Evolutionary conservation across 2,329 filamentous ascomycete genomes (phyloP).

Genomic region (Stachybotrys echinatus): DNA sequence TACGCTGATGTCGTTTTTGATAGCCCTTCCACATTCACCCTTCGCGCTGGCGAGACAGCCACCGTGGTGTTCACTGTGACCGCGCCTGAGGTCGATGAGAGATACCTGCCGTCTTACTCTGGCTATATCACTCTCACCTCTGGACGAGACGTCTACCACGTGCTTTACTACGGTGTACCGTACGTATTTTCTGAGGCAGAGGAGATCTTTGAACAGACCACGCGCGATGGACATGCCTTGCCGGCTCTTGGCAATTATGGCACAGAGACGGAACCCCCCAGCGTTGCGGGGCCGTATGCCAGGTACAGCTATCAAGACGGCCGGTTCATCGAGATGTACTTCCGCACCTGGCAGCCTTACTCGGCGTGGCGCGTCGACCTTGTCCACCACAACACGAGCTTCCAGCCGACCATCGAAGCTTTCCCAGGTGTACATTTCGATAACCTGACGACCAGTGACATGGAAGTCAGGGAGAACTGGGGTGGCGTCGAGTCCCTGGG

Average conservation of each 20-base stretch:
- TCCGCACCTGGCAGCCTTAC: slow-evolving; percentile 2
- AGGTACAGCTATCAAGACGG: not conserved
- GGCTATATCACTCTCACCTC: slow-evolving; percentile 4
- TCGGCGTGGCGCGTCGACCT: slow-evolving; percentile 2
- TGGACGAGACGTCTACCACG: slow-evolving; percentile 3
- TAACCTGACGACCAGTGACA: too few relatives aligned
- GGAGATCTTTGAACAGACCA: too few relatives aligned
- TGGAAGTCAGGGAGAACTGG: slow-evolving; percentile 1
- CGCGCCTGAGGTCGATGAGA: slow-evolving; percentile 1
- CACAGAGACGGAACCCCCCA: not conserved
- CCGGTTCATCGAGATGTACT: slow-evolving; percentile 1
- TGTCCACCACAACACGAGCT: slow-evolving; percentile 4
- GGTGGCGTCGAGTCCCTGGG: slow-evolving; percentile 3
- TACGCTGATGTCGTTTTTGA: slow-evolving; percentile 4
- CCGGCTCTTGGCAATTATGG: not conserved
- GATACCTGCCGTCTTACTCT: slow-evolving; percentile 3
- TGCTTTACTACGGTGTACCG: slow-evolving; percentile 2
- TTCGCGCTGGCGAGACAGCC: slow-evolving; percentile 1
- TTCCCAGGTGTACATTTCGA: not conserved
- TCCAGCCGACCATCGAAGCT: not conserved
- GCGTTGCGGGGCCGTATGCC: not conserved
- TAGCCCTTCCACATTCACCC: slow-evolving; percentile 1
- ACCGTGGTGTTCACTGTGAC: slow-evolving; percentile 1
- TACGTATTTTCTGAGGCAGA: slow-evolving; percentile 3
- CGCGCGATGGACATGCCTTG: slow-evolving; percentile 1